Evolutionary conservation across 768 basidiomycete species (phyloP).

Genomic region (Serpula lacrymans): DNA sequence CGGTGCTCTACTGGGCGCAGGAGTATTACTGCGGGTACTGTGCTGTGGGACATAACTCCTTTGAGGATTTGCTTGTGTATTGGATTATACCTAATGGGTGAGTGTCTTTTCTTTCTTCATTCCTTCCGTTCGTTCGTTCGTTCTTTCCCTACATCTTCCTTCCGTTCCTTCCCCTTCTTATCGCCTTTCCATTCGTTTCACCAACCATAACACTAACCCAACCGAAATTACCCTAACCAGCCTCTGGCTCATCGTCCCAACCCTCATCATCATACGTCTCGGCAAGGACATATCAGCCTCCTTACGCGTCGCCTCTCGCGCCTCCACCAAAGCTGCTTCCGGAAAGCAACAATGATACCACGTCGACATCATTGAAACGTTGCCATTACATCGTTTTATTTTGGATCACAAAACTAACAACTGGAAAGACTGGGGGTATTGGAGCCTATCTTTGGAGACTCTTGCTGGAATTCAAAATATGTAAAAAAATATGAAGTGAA

Average conservation of each 20-base stretch:
- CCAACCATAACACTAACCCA: background rate
- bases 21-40: conserved; percentile 79
- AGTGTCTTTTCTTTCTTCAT: conserved; percentile 17
- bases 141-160: conserved; percentile 1
- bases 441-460: too few relatives aligned
- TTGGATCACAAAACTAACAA: too few relatives aligned
- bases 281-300: conserved; percentile 57
- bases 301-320: conserved; percentile 31
- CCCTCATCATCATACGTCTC: conserved; percentile 54
- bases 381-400: too few relatives aligned
- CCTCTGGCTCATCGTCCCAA: conserved; percentile 75
- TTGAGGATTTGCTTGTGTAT: conserved; percentile 46
- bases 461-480: too few relatives aligned
- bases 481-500: too few relatives aligned
- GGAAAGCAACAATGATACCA: conserved; percentile 29
- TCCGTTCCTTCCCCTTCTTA: background rate
- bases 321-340: conserved; percentile 22
- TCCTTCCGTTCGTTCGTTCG: background rate
- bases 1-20: conserved; percentile 75
- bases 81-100: conserved; percentile 84
- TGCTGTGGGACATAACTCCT: conserved; percentile 69
- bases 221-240: conserved; percentile 31
- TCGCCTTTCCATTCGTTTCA: background rate
- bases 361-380: too few relatives aligned
- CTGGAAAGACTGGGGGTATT: too few relatives aligned